Evolutionary conservation across 1,284 basidiomycete species (phyloP).

Genomic region (Lignosus rhinocerotis): DNA sequence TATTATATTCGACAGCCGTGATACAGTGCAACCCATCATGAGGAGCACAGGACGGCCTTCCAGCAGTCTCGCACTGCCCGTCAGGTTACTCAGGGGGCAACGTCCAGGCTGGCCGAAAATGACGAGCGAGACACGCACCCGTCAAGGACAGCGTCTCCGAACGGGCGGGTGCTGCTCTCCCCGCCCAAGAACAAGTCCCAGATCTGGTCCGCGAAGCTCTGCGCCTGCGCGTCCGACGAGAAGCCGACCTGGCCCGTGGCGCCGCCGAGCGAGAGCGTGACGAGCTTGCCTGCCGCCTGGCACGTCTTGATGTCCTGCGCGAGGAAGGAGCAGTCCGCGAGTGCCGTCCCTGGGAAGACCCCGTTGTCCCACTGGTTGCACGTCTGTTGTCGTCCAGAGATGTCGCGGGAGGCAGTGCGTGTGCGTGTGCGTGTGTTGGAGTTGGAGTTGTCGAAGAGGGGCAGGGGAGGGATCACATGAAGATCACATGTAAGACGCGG

Average conservation of each 20-base stretch:
- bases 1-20: no score
- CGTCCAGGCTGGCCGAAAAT: no score
- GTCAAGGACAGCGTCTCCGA: constrained; percentile 60
- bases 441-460: background rate
- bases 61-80: no score
- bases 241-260: constrained; percentile 55
- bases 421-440: background rate
- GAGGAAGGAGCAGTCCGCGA: constrained; percentile 54
- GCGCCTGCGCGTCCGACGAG: constrained; percentile 49
- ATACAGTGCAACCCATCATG: no score
- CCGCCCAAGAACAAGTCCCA: constrained; percentile 69
- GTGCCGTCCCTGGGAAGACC: constrained; percentile 54
- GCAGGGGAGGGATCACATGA: background rate
- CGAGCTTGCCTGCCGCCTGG: constrained; percentile 61
- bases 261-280: constrained; percentile 64
- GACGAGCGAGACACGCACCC: constrained; percentile 41
- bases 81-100: no score
- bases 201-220: constrained; percentile 53
- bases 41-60: no score
- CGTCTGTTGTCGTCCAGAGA: constrained; percentile 34
- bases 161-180: constrained; percentile 51
- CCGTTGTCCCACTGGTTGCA: constrained; percentile 43
- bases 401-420: no score
- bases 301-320: constrained; percentile 56
- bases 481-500: no score